Base-by-base conservation (phyloP, 345 rosid genomes). In the Mangifera indica region DNA sequence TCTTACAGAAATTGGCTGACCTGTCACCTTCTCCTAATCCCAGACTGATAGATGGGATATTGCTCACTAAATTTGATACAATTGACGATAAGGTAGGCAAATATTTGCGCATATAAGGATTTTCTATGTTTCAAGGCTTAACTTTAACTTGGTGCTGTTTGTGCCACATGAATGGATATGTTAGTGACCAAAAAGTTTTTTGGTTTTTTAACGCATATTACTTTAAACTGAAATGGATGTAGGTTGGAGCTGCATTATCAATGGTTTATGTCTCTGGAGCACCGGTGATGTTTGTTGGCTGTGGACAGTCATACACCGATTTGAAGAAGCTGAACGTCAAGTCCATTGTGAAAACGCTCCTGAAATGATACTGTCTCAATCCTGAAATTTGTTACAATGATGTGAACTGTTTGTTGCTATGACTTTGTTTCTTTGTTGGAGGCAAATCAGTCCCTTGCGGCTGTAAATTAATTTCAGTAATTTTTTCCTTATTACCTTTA, bases 261-360 rank as follows among this genome's bases (percentile, higher is more conserved):
- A 91, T 95, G 99, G 99, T 95, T 51, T 95, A 95, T 81, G 87
- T 88, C 40, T 95, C 97, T 0, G 99, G 99, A 42, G 84, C 98
- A 21, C 99, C 98, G 0, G 98, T 95, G 49, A 95, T 95, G 99
- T 95, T 95, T 10, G 94, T 95, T n/a, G 99, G 99, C 26, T 95
- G 99, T 15, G 99, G 99, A 18, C 98, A 93, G 81, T 89, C 96
- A 0, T 95, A 95, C 74, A 91, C 99, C 1, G 99, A 95, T 76
- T 85, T 95, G 66, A 92, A 92, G 86, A 95, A 89, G 82, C 88
- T 95, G 54, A 91, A 95, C 44, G 98, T 89, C 65, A 95, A 92
- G 65, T 76, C 94, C 7, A 93, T 96, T 7, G 96, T 88, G 51
- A 93, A 95, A 87, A 95, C 93, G 52, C 99, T 95, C 63, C 91